Base-by-base conservation (phyloP, 257 asterid species). In the Vinca minor region DNA sequence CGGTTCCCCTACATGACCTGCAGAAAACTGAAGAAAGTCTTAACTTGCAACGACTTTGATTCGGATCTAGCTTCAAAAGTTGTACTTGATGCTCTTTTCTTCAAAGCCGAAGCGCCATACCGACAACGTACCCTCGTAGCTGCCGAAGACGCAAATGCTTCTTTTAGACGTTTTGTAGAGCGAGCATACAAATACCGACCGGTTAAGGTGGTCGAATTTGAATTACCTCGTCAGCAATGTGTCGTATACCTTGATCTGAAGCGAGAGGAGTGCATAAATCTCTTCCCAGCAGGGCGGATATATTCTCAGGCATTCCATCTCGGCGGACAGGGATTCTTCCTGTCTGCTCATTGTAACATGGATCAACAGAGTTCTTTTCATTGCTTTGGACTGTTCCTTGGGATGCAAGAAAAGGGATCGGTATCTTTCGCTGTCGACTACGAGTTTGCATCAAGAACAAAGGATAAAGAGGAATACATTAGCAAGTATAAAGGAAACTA, bases 1-100 rank as follows among this genome's bases (percentile, higher is more conserved):
- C 96, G 95, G 57, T 91, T 91, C 68, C 95, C 98, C 28, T 81
- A 79, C 83, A 88, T 91, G 95, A 74, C 87, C 29, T 79, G 92
- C 84, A 72, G 87, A 69, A 86, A 88, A 82, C 88, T 91, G 55
- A 91, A 64, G 71, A 88, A 86, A 72, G 85, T 86, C 76, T 69
- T 88, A 41, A 74, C 67, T 0, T 83, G 90, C 80, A 71, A 69
- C 31, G 98, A 91, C 64, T 82, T 86, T 8, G 88, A 86, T 59
- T 72, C 79, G 4, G 86, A 82, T 9, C 75, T 83, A 21, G 82
- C 92, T 1, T 71, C 92, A 29, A 86, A 77, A 61, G 78, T 84
- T 12, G 96, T 91, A 2, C 73, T 91, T 0, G 96, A 91, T 28
- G 91, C 98, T 44, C 85, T 91, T 46, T 83, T 88, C 62, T 88